These are phyloP conservation scores for Hibiscus mutabilis DNA, from an alignment of 345 rosid genomes.

Conservation along the genomic window DNA sequence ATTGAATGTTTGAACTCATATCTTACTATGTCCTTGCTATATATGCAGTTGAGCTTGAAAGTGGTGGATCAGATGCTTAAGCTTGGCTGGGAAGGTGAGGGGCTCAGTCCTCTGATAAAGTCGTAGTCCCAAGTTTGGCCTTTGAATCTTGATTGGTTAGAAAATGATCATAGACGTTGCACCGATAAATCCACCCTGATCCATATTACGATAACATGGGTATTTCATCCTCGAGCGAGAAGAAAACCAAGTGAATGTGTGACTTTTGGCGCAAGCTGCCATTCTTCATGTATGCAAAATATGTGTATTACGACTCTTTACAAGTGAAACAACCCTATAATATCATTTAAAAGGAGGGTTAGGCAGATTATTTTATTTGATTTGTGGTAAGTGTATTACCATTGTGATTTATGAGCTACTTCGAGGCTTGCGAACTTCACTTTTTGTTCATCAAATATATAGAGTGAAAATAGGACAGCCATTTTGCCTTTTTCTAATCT, in stretches of 20 bases:
- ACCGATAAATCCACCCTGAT: background rate
- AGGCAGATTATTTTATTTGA: constrained; percentile 13
- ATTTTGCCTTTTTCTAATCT: background rate
- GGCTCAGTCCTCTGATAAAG: constrained; percentile 56
- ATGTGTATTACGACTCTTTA: constrained; percentile 3
- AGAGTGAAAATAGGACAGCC: constrained; percentile 8
- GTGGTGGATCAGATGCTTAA: constrained; percentile 93
- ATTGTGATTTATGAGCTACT: constrained; percentile 13
- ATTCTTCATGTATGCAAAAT: constrained; percentile 5
- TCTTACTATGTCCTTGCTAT: background rate
- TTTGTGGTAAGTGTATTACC: constrained; percentile 9
- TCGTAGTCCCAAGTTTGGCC: constrained; percentile 17
- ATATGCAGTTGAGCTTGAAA: constrained; percentile 80
- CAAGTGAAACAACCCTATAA: constrained; percentile 2
- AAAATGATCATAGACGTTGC: constrained; percentile 5
- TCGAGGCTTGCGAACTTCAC: constrained; percentile 20
- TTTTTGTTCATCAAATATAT: constrained; percentile 17
- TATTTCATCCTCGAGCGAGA: background rate
- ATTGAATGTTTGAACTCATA: background rate
- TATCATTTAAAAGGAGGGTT: background rate
- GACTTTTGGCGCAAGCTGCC: background rate
- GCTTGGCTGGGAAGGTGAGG: constrained; percentile 98
- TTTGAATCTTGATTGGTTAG: background rate
- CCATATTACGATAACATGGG: background rate
- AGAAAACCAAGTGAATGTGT: background rate